Evolutionary conservation across 1,139 yeast genomes (phyloP), one percentile per base, ranked within the genome.

Genomic region (Hyphopichia wangnamkhiaoensis): DNA sequence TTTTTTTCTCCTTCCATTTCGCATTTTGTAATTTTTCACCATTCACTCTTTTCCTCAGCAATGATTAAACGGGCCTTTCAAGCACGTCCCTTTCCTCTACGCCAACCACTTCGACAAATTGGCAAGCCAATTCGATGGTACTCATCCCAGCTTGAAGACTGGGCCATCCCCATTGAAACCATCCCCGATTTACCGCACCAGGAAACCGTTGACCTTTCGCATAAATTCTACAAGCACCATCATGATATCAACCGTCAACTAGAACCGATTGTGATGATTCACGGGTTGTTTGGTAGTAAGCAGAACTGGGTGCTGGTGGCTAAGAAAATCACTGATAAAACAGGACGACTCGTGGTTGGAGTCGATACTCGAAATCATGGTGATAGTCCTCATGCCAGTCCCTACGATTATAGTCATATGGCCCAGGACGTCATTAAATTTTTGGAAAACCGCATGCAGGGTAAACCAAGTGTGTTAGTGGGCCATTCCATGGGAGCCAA

Each of bases 401-500:
- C 82, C 1, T 69, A 67, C 50, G 64, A 62, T 37, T 77, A 78
- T 47, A 27, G 45, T 7, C 58, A 69, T 2, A 54, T 77, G 64
- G 69, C 76, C 1, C 49, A 54, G 3, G 84, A 79, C 48, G 63
- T 78, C 13, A 53, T 62, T 13, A 46, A 52, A 25, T 67, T 68
- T 38, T 43, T 74, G 12, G 45, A 55, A 14, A 49, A 52, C 18
- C 56, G 60, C 13, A 41, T n/a, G 51, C 1, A 56, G 63, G 50
- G 38, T 45, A 4, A 49, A 56, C 24, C 14, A 12, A 21, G 64
- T 63, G 59, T 68, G 10, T 44, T 76, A 19, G 65, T 71, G 8
- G 82, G 82, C 0, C 80, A 76, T 48, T 74, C 78, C 19, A 66
- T 77, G 69, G 82, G 82, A 0, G 81, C 80, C 6, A 76, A 76